A percentile compares a stretch with the other conserved stretches of the same genome.
phyloP scores from a whole-genome alignment of 2,329 filamentous ascomycete species.

The Aureobasidium sp. region DNA sequence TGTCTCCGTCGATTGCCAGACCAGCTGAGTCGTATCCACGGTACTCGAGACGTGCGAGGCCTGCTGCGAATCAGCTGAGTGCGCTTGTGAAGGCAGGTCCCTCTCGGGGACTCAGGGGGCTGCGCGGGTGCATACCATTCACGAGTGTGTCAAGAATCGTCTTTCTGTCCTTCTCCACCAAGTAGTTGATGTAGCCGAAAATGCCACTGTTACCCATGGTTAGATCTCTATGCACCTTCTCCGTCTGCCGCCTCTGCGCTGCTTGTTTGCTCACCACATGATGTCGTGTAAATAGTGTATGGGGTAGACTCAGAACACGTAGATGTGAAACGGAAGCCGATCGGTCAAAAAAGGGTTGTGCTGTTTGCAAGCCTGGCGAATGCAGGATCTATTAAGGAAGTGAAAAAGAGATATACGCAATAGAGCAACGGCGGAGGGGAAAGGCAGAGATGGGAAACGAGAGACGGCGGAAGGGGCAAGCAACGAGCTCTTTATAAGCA shows the following conservation, averaged over 20 bases:
- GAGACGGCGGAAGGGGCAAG: constrained; percentile 12
- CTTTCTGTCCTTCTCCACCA: constrained; percentile 97
- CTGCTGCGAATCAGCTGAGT: constrained; percentile 42
- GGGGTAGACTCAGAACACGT: background rate
- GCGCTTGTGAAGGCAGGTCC: background rate
- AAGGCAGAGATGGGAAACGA: constrained; percentile 2
- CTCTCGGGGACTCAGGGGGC: constrained; percentile 6
- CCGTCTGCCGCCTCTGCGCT: no score
- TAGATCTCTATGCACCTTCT: no score
- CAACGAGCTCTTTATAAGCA: constrained; percentile 14
- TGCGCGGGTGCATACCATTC: constrained; percentile 62
- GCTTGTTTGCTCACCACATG: constrained; percentile 13
- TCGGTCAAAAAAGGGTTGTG: background rate
- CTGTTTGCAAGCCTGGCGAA: background rate
- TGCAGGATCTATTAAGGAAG: constrained; percentile 9
- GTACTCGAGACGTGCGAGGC: constrained; percentile 93
- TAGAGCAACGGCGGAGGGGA: constrained; percentile 1
- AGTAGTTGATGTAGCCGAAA: constrained; percentile 98
- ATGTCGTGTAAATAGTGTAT: constrained; percentile 13
- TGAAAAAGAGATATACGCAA: background rate
- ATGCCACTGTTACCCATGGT: constrained; percentile 49
- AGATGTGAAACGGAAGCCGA: constrained; percentile 4
- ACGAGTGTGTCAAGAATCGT: constrained; percentile 93
- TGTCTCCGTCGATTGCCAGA: constrained; percentile 92
- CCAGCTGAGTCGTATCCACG: constrained; percentile 97